phyloP scores from a whole-genome alignment of 306 rosid genomes.

The Quercus wislizeni region DNA sequence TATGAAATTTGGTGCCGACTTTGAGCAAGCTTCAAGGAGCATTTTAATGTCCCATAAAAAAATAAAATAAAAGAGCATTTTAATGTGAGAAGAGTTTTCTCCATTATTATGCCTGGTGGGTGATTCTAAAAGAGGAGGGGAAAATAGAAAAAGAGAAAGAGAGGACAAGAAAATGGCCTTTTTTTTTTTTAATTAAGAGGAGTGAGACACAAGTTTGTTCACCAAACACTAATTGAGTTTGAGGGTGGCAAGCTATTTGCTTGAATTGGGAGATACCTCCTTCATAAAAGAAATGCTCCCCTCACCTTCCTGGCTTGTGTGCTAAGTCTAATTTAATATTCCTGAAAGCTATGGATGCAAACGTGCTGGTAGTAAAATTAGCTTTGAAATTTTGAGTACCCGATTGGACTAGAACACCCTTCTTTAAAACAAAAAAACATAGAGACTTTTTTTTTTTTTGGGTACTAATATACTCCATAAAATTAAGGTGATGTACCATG shows the following conservation, averaged over 20 bases:
- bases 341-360: not conserved
- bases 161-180: not conserved
- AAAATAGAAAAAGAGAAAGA: no score
- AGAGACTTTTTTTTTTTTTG: not conserved
- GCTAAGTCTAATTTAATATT: slow-evolving; percentile 32
- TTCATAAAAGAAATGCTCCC: slow-evolving; percentile 37
- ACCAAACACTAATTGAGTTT: slow-evolving; percentile 58
- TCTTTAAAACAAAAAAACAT: not conserved
- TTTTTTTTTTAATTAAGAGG: slow-evolving; percentile 14
- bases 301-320: slow-evolving; percentile 65
- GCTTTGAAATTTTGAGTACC: not conserved
- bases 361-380: slow-evolving; percentile 18
- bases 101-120: not conserved
- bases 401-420: slow-evolving; percentile 31
- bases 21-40: not conserved
- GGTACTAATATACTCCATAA: not conserved
- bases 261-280: slow-evolving; percentile 52
- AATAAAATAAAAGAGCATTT: not conserved
- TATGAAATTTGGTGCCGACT: not conserved
- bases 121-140: not conserved
- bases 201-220: slow-evolving; percentile 63
- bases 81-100: not conserved
- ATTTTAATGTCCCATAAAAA: not conserved
- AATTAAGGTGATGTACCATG: no score
- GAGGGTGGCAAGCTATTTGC: slow-evolving; percentile 56